Conservation (phyloP, 257 asterid species). For the Solanum paucissectum region DNA sequence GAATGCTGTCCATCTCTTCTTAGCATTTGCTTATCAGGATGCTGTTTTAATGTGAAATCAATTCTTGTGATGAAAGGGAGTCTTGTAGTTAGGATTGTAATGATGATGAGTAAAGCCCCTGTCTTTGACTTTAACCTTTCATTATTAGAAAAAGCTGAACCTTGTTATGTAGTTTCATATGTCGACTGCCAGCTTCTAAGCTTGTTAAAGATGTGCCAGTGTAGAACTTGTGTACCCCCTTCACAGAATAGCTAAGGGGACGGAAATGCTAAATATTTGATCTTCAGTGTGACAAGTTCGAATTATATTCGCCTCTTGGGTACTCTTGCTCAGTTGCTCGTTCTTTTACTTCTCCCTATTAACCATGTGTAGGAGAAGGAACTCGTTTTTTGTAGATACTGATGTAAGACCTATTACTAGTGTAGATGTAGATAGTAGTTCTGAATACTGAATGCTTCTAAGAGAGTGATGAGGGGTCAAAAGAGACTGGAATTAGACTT, state of each 20-base stretch:
- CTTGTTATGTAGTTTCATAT: neutral
- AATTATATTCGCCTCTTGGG: neutral
- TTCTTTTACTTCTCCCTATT: neutral
- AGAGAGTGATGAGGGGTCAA: neutral
- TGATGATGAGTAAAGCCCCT: neutral
- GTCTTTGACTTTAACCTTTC: neutral
- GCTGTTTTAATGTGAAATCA: neutral
- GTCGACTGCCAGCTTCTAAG: neutral
- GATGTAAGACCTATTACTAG: neutral
- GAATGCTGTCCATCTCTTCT: neutral
- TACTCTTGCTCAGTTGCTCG: neutral
- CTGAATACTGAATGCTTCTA: neutral
- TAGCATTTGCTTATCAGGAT: neutral
- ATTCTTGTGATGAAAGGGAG: neutral
- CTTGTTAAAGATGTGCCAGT: neutral
- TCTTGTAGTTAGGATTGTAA: neutral
- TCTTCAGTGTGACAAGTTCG: neutral
- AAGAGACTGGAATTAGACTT: neutral
- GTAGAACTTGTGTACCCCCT: neutral
- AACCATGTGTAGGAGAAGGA: neutral
- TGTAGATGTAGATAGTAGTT: neutral
- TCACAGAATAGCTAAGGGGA: neutral
- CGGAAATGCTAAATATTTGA: neutral
- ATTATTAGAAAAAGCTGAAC: neutral
- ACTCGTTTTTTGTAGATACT: neutral